These are phyloP conservation scores for Populus ilicifolia DNA, from an alignment of 345 rosid species.

Conservation along the genomic window DNA sequence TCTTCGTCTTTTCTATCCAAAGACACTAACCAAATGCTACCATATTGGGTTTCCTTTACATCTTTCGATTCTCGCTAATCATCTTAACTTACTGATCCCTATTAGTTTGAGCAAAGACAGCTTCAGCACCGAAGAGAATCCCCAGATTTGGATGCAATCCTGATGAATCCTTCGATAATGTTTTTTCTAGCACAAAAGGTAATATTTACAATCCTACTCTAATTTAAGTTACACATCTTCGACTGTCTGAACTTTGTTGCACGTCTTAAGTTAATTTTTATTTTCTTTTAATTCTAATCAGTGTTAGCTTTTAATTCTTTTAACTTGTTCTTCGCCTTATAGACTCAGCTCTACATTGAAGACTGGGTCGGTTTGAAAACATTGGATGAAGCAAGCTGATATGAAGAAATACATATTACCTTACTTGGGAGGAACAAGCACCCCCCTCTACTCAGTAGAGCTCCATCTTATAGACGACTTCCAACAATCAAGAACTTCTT, in stretches of 20 bases:
- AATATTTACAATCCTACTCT: not conserved
- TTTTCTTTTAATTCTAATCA: not conserved
- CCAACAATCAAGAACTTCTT: conserved; percentile 28
- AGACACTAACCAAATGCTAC: too few relatives aligned
- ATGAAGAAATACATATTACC: conserved; percentile 63
- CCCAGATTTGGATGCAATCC: conserved; percentile 80
- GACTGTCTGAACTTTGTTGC: not conserved
- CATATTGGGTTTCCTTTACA: not conserved
- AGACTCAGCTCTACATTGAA: conserved; percentile 55
- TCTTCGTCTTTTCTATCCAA: too few relatives aligned
- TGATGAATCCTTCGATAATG: conserved; percentile 51
- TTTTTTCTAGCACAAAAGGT: conserved; percentile 68
- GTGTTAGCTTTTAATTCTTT: not conserved
- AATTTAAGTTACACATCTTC: not conserved
- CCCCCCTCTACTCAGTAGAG: conserved; percentile 4
- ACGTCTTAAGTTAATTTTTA: not conserved
- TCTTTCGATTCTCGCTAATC: not conserved
- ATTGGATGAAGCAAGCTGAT: conserved; percentile 56
- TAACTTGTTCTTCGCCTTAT: conserved; percentile 3
- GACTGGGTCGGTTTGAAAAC: conserved; percentile 79
- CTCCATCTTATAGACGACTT: conserved; percentile 31
- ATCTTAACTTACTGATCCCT: not conserved
- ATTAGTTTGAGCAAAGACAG: conserved; percentile 69
- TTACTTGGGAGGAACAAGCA: conserved; percentile 42
- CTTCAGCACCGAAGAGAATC: conserved; percentile 77